phyloP scores from a whole-genome alignment of 2,329 filamentous ascomycete species.

The Metarhizium humberi region DNA sequence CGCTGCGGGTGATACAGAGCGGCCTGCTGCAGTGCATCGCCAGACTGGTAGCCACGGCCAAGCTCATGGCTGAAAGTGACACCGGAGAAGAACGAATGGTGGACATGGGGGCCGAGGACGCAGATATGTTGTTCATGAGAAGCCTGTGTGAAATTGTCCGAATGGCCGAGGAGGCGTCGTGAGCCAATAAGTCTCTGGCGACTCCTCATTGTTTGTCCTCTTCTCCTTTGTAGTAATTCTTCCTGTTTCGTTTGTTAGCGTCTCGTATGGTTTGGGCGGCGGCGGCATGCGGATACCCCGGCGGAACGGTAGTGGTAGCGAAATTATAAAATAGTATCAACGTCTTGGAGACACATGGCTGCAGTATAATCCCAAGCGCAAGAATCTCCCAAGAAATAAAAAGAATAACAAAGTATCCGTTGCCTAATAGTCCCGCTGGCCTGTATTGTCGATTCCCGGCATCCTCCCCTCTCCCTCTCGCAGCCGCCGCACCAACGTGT shows the following conservation, averaged over 20 bases:
- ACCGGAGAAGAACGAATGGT: constrained; percentile 19
- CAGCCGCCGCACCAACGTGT: no score
- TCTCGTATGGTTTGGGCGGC: neutral
- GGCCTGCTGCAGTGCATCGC: constrained; percentile 42
- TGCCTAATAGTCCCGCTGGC: no score
- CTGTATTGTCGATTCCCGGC: no score
- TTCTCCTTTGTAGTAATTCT: neutral
- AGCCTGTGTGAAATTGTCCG: constrained; percentile 34
- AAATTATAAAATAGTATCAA: no score
- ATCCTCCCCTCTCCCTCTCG: no score
- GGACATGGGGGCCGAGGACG: constrained; percentile 20
- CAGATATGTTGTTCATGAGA: constrained; percentile 28
- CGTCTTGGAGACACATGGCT: no score
- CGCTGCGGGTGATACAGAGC: constrained; percentile 35
- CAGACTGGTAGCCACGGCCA: constrained; percentile 40
- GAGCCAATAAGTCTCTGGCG: neutral
- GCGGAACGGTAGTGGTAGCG: no score
- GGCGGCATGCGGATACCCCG: neutral
- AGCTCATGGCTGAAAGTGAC: constrained; percentile 23
- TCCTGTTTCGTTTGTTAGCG: neutral
- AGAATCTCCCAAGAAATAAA: no score
- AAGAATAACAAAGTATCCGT: no score
- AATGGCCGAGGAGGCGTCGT: constrained; percentile 22
- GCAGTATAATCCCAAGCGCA: no score
- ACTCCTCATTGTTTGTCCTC: neutral